Conservation (phyloP, 2,329 filamentous ascomycete species). For the Clarireedia paspali region DNA sequence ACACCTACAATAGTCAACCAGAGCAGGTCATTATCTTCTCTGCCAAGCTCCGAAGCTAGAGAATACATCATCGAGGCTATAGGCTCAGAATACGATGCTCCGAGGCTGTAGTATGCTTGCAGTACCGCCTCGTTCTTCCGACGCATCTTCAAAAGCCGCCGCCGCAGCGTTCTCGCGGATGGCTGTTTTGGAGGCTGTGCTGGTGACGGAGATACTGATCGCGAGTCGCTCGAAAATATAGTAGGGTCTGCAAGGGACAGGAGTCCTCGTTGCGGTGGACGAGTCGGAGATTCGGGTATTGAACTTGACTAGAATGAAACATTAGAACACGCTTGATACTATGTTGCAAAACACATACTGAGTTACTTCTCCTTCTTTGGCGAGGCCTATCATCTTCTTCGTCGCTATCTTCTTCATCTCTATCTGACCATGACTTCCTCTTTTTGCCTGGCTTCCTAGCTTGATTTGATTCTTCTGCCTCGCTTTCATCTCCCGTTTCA, state of each 20-base stretch:
- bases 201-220: constrained; percentile 41
- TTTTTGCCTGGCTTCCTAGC: constrained; percentile 55
- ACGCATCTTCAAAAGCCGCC: constrained; percentile 66
- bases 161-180: constrained; percentile 64
- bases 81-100: constrained; percentile 88
- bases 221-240: constrained; percentile 35
- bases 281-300: constrained; percentile 56
- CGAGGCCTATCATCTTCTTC: constrained; percentile 67
- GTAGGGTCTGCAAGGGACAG: constrained; percentile 44
- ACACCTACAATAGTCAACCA: constrained; percentile 95
- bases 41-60: constrained; percentile 85
- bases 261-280: constrained; percentile 53
- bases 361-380: constrained; percentile 81
- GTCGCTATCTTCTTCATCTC: constrained; percentile 56
- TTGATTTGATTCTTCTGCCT: constrained; percentile 44
- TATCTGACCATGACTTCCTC: constrained; percentile 71
- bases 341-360: constrained; percentile 44
- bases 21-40: constrained; percentile 91
- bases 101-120: constrained; percentile 76
- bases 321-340: constrained; percentile 12
- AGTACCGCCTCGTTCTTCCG: constrained; percentile 70
- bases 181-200: constrained; percentile 52
- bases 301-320: constrained; percentile 46
- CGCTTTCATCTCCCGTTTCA: constrained; percentile 48
- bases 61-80: constrained; percentile 93